phyloP scores from a whole-genome alignment of 805 yeast genomes.

The Priceomyces carsonii region DNA sequence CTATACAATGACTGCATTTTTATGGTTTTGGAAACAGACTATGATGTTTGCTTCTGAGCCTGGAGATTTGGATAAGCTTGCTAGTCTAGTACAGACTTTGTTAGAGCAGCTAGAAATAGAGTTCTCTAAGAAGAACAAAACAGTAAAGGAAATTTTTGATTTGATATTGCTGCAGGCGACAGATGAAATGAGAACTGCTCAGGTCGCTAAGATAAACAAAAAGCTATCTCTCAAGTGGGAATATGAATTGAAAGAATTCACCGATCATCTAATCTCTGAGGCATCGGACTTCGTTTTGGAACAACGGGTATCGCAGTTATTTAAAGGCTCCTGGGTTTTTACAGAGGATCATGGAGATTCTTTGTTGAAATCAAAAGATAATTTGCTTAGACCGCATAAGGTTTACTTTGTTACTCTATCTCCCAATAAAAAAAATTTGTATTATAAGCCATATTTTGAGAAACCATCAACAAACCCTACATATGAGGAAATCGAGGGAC shows the following conservation, averaged over 20 bases:
- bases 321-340: conserved; percentile 81
- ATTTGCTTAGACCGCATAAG: conserved; percentile 24
- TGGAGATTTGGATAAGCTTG: conserved; percentile 53
- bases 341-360: conserved; percentile 53
- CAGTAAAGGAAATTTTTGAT: conserved; percentile 48
- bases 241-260: conserved; percentile 47
- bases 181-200: conserved; percentile 53
- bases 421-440: conserved; percentile 61
- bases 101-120: conserved; percentile 29
- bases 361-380: conserved; percentile 18
- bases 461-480: conserved; percentile 52
- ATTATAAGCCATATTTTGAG: conserved; percentile 58
- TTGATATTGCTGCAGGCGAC: conserved; percentile 43
- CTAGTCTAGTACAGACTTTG: conserved; percentile 41
- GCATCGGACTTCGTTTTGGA: conserved; percentile 71
- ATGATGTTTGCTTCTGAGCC: conserved; percentile 44
- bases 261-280: conserved; percentile 51
- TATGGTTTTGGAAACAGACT: conserved; percentile 67
- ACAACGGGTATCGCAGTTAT: conserved; percentile 68
- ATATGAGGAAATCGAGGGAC: conserved; percentile 57
- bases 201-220: conserved; percentile 45
- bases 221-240: conserved; percentile 46
- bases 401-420: conserved; percentile 62
- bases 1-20: conserved; percentile 54
- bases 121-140: conserved; percentile 16